Percentiles rank a stretch among this genome's conserved stretches.
Conservation (phyloP, 805 yeast genomes). For the Metschnikowia kunwiensis region DNA sequence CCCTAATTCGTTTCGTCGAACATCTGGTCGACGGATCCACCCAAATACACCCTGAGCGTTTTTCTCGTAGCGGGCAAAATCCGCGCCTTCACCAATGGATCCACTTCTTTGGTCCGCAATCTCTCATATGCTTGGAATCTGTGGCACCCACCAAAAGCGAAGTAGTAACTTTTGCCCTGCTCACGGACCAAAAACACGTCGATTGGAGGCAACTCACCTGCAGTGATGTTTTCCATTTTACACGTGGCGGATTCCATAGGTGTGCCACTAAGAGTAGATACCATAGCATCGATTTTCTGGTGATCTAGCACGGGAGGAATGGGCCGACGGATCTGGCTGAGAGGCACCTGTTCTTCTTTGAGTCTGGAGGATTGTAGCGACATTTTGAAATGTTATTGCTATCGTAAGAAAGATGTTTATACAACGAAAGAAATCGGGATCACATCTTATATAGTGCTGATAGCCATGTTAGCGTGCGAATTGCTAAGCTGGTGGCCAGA, state of each 20-base stretch:
- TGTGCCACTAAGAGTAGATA: conserved; percentile 58
- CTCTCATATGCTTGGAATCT: conserved; percentile 82
- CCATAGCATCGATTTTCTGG: conserved; percentile 76
- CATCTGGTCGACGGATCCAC: conserved; percentile 58
- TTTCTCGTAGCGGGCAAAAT: conserved; percentile 71
- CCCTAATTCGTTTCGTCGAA: no score
- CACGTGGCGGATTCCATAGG: conserved; percentile 69
- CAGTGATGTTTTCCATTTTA: conserved; percentile 41
- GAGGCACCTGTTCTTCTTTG: conserved; percentile 58
- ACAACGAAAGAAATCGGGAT: not conserved
- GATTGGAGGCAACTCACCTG: conserved; percentile 77
- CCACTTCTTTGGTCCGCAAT: conserved; percentile 27
- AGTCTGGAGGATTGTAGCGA: conserved; percentile 53
- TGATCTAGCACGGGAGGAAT: conserved; percentile 80
- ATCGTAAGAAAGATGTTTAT: no score
- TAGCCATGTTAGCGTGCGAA: not conserved
- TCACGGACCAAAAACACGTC: conserved; percentile 72
- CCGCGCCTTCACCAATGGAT: conserved; percentile 60
- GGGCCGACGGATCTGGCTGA: conserved; percentile 69
- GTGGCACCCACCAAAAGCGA: conserved; percentile 91
- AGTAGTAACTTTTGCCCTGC: conserved; percentile 58
- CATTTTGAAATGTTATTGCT: no score
- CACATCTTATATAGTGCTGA: not conserved
- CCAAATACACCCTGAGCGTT: conserved; percentile 67
- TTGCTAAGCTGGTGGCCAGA: conserved; percentile 10